Conservation (phyloP, 2,329 filamentous ascomycete species). For the Fusarium sp. region DNA sequence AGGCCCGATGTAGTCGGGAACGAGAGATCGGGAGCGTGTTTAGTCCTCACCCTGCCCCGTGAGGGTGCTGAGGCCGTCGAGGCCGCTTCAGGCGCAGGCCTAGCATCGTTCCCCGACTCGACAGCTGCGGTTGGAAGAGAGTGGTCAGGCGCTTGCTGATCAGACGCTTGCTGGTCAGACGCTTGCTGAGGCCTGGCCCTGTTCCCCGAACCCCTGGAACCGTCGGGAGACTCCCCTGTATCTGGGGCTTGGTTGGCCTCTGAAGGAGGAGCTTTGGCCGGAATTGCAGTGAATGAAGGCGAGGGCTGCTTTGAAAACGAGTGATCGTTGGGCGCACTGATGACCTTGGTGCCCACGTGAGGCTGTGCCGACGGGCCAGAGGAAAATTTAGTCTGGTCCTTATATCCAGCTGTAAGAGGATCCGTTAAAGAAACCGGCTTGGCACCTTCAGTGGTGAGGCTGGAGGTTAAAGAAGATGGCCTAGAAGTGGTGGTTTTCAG, state of each 20-base stretch:
- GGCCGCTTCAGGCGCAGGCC: neutral
- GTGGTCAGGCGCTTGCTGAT: neutral
- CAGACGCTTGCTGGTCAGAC: neutral
- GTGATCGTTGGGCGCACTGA: neutral
- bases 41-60: neutral
- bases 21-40: neutral
- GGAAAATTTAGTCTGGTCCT: neutral
- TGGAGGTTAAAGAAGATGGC: neutral
- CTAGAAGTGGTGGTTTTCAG: neutral
- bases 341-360: neutral
- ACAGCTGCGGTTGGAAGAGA: neutral
- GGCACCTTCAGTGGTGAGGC: neutral
- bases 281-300: too few relatives aligned
- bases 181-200: slow-evolving; percentile 14
- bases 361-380: neutral
- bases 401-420: neutral
- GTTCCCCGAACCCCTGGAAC: slow-evolving; percentile 5
- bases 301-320: neutral
- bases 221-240: neutral
- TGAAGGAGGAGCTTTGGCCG: neutral
- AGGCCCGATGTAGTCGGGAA: slow-evolving; percentile 2
- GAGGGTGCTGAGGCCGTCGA: neutral
- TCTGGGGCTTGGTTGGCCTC: neutral
- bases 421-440: neutral
- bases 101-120: neutral